Base-by-base conservation (phyloP, 139 green algal genomes). In the Micractinium conductrix region DNA sequence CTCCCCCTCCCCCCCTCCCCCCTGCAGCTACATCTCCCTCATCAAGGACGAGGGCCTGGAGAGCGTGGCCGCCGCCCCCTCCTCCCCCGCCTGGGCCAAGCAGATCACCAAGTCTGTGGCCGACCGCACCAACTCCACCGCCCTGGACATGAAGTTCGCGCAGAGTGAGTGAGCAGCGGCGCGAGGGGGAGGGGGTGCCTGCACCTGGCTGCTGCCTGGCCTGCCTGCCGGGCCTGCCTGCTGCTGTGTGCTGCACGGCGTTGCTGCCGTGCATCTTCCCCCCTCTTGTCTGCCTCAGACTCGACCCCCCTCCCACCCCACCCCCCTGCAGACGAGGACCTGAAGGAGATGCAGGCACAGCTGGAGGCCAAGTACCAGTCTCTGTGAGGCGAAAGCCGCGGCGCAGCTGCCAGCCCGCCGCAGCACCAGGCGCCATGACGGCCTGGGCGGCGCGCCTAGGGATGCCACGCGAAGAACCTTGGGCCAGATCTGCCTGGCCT, bases 41-140 rank as follows among this genome's bases (percentile, higher is more conserved):
- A 58, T 82, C 38, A 82, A 82, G 76, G 58, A 82, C 58, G 76
- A 82, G 58, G 58, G 42, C 38, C 76, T 82, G 28, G 55, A 82
- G 45, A 38, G 28, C 30, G 68, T 50, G 68, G 72, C 48, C 21
- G 30, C 55, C 9, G 9, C 21, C 7, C 58, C 62, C 19, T 6
- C 37, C 55, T 12, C 55, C 28, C 55, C 76, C 38, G 26, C 26
- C 19, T 73, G 55, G 76, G 33, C 68, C 53, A 22, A 21, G 30
- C 72, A 72, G 55, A 82, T 82, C 30, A 37, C 42, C 58, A 71
- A 38, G 35, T 42, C 55, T 28, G 42, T 58, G 38, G 38, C 55
- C 58, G 76, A 43, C 38, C 76, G 76, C 76, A 55, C 33, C 40
- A 82, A 82, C 76, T 82, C 76, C 38, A 67, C 55, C 55, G 33